A percentile compares a stretch with the other conserved stretches of the same genome.
phyloP scores from a whole-genome alignment of 192 early-diverging fungal genomes.

The Gorgonomyces haynaldii region DNA sequence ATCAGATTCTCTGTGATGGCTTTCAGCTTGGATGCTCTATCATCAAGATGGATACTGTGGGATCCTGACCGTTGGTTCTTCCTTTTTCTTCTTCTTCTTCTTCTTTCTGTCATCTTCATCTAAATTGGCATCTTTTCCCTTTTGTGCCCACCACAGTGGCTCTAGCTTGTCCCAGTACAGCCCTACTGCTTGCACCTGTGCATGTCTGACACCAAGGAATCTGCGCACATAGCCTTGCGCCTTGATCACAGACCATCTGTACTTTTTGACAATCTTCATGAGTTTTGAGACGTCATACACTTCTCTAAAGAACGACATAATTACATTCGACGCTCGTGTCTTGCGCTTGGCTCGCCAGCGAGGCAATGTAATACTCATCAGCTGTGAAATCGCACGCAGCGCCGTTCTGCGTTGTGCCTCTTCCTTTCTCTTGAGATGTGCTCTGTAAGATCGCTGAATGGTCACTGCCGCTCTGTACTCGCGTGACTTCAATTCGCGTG shows the following conservation, averaged over 20 bases:
- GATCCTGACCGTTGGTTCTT: constrained; percentile 22
- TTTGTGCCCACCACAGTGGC: constrained; percentile 31
- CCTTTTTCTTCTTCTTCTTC: constrained; percentile 24
- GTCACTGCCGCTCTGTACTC: constrained; percentile 19
- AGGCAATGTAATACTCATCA: no score
- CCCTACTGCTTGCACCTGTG: constrained; percentile 19
- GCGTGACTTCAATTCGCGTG: neutral
- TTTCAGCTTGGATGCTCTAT: constrained; percentile 22
- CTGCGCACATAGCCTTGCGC: constrained; percentile 20
- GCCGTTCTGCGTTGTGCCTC: constrained; percentile 17
- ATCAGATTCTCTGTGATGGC: constrained; percentile 30
- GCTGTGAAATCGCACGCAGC: constrained; percentile 29
- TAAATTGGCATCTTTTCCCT: constrained; percentile 17
- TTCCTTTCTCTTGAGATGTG: constrained; percentile 6
- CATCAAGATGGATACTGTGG: constrained; percentile 17
- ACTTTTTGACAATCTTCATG: constrained; percentile 49
- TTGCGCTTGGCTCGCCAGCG: no score
- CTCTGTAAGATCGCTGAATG: constrained; percentile 28
- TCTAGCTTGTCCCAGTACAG: constrained; percentile 43
- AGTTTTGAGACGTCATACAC: constrained; percentile 44
- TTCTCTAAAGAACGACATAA: constrained; percentile 42
- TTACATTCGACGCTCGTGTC: constrained; percentile 23
- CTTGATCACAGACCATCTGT: constrained; percentile 42
- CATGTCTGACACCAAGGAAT: constrained; percentile 19
- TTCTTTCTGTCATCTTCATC: constrained; percentile 16